phyloP scores from a whole-genome alignment of 768 basidiomycete genomes.

The Podaxis carcinomalis region DNA sequence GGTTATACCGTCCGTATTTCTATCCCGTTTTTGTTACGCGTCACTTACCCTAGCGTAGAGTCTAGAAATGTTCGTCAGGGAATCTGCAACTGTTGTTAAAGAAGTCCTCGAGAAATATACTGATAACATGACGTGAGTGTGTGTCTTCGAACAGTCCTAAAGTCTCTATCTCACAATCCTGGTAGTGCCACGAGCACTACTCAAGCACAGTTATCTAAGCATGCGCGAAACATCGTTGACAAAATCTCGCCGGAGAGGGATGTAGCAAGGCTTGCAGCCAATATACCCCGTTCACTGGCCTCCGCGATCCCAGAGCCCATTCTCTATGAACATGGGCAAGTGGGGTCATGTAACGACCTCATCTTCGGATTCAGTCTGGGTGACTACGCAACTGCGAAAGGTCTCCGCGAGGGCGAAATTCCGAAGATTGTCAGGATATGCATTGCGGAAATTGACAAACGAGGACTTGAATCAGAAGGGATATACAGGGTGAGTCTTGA shows the following conservation, averaged over 20 bases:
- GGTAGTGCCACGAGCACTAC: conserved; percentile 73
- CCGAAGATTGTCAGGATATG: conserved; percentile 82
- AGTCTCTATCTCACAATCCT: neutral
- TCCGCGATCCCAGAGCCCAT: conserved; percentile 66
- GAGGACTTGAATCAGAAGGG: conserved; percentile 75
- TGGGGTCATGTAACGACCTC: conserved; percentile 84
- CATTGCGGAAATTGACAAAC: conserved; percentile 75
- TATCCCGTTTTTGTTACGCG: neutral
- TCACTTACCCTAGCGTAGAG: conserved; percentile 43
- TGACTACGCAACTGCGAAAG: conserved; percentile 84
- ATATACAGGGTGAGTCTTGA: conserved; percentile 61
- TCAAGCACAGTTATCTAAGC: conserved; percentile 66
- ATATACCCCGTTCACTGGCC: conserved; percentile 59
- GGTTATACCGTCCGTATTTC: conserved; percentile 65
- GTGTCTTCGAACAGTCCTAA: neutral
- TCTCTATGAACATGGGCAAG: conserved; percentile 71
- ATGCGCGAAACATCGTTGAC: conserved; percentile 56
- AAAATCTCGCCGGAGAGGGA: conserved; percentile 73
- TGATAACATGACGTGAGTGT: conserved; percentile 70
- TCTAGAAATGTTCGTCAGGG: conserved; percentile 73
- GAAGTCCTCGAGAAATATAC: conserved; percentile 65
- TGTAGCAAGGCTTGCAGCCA: conserved; percentile 46
- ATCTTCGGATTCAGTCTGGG: conserved; percentile 87
- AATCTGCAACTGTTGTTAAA: conserved; percentile 63
- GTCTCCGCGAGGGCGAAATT: conserved; percentile 64